These are phyloP conservation scores for Omphalotus olearius DNA, from an alignment of 1,284 basidiomycete species.

Conservation along the genomic window DNA sequence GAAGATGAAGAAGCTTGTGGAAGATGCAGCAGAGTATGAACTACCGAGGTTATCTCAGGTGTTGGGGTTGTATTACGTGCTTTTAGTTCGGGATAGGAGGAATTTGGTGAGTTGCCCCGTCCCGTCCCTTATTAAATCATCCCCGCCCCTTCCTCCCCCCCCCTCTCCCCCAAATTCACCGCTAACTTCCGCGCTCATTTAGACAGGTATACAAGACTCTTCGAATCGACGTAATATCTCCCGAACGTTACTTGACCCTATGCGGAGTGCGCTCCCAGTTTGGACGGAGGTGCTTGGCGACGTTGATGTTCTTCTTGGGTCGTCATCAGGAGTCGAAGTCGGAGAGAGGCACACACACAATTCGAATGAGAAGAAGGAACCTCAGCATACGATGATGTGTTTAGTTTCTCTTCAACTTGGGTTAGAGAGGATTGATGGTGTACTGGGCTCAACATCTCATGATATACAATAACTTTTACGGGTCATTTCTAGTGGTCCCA, in stretches of 20 bases:
- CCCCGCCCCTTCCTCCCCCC: neutral
- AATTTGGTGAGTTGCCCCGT: slow-evolving; percentile 5
- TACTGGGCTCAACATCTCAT: no score
- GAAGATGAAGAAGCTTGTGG: neutral
- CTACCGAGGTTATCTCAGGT: slow-evolving; percentile 3
- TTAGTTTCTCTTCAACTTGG: slow-evolving; percentile 40
- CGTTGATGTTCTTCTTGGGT: no score
- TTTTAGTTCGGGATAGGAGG: slow-evolving; percentile 3
- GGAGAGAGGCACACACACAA: neutral
- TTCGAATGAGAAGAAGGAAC: neutral
- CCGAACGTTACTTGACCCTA: slow-evolving; percentile 2
- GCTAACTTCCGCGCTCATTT: neutral
- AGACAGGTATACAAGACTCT: slow-evolving; percentile 12
- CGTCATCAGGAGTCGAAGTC: neutral
- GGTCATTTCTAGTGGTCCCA: no score
- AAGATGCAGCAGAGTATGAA: neutral
- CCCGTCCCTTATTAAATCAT: neutral
- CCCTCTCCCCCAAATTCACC: neutral
- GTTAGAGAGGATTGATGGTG: slow-evolving; percentile 34
- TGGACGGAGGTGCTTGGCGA: neutral
- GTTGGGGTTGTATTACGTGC: slow-evolving; percentile 8
- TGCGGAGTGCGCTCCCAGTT: neutral
- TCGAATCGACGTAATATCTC: slow-evolving; percentile 11
- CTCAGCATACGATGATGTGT: slow-evolving; percentile 22
- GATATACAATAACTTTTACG: no score